phyloP scores from a whole-genome alignment of 768 basidiomycete species.

The Termitomyces sp. region DNA sequence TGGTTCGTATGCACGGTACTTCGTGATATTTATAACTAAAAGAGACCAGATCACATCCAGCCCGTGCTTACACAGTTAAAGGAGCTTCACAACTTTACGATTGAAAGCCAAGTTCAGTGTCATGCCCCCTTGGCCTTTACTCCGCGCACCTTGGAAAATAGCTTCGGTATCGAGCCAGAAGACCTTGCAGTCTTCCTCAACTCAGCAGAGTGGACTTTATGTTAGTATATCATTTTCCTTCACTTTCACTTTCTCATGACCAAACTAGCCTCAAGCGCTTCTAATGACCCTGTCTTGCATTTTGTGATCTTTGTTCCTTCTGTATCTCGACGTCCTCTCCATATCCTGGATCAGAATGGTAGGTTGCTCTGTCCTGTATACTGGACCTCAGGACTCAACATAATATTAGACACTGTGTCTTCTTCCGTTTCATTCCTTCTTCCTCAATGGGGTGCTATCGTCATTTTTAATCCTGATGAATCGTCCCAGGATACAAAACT shows the following conservation, averaged over 20 bases:
- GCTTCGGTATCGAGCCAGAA: slow-evolving; percentile 65
- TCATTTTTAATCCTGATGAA: slow-evolving; percentile 59
- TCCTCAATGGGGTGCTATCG: slow-evolving; percentile 92
- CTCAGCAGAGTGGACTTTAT: slow-evolving; percentile 92
- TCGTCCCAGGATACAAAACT: slow-evolving; percentile 27
- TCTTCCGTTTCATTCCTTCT: slow-evolving; percentile 72
- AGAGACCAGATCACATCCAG: slow-evolving; percentile 52
- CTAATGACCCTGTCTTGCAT: slow-evolving; percentile 91
- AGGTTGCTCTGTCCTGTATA: slow-evolving; percentile 4
- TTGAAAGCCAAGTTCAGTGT: slow-evolving; percentile 93
- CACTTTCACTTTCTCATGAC: neutral
- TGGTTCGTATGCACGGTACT: slow-evolving; percentile 39
- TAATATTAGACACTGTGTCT: slow-evolving; percentile 36
- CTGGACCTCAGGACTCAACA: slow-evolving; percentile 5
- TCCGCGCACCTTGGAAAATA: slow-evolving; percentile 37
- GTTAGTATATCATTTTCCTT: slow-evolving; percentile 32
- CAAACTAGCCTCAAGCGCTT: slow-evolving; percentile 76
- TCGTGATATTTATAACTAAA: neutral
- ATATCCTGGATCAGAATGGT: slow-evolving; percentile 55
- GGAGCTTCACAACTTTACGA: slow-evolving; percentile 80
- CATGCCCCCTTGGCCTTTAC: slow-evolving; percentile 86
- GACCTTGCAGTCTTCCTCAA: slow-evolving; percentile 93
- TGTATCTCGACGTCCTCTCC: slow-evolving; percentile 57
- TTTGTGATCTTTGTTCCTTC: slow-evolving; percentile 89
- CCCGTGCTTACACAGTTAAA: slow-evolving; percentile 59